A percentile compares a stretch with the other conserved stretches of the same genome.
These are phyloP conservation scores for Hyaloperonospora arabidopsidis DNA, from an alignment of 352 stramenopile species.

Conservation along the genomic window DNA sequence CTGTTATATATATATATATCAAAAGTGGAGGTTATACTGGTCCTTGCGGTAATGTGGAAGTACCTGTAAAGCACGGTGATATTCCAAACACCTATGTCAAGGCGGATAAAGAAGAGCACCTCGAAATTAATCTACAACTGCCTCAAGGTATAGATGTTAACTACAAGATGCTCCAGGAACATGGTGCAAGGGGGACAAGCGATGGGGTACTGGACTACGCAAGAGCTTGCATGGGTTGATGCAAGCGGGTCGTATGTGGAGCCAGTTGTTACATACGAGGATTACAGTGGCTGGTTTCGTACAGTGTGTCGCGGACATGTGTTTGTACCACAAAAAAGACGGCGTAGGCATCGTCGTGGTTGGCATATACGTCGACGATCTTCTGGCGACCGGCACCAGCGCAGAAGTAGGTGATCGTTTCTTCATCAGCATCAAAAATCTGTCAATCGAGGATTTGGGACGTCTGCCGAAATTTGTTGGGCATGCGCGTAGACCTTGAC, in stretches of 20 bases:
- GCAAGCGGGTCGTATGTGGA: constrained; percentile 26
- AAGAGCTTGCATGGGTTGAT: constrained; percentile 29
- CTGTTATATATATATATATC: neutral
- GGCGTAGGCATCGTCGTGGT: constrained; percentile 2
- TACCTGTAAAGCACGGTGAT: constrained; percentile 20
- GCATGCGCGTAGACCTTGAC: constrained; percentile 7
- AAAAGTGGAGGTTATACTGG: constrained; percentile 18
- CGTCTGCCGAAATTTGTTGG: constrained; percentile 18
- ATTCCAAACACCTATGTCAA: constrained; percentile 28
- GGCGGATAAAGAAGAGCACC: constrained; percentile 9
- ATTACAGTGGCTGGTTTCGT: constrained; percentile 13
- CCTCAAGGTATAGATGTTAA: neutral
- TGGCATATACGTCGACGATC: constrained; percentile 26
- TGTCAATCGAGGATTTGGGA: constrained; percentile 25
- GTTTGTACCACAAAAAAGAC: constrained; percentile 13
- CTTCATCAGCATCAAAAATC: neutral
- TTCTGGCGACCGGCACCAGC: constrained; percentile 11
- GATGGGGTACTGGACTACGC: constrained; percentile 8
- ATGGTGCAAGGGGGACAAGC: neutral
- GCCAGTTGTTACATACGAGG: constrained; percentile 9
- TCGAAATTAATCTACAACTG: constrained; percentile 14
- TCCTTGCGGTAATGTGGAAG: constrained; percentile 8
- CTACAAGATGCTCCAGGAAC: constrained; percentile 8
- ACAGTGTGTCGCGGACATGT: constrained; percentile 18
- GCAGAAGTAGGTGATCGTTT: constrained; percentile 2